These are phyloP conservation scores for Ogataea nakhonphanomensis DNA, from an alignment of 805 yeast species.

Conservation along the genomic window DNA sequence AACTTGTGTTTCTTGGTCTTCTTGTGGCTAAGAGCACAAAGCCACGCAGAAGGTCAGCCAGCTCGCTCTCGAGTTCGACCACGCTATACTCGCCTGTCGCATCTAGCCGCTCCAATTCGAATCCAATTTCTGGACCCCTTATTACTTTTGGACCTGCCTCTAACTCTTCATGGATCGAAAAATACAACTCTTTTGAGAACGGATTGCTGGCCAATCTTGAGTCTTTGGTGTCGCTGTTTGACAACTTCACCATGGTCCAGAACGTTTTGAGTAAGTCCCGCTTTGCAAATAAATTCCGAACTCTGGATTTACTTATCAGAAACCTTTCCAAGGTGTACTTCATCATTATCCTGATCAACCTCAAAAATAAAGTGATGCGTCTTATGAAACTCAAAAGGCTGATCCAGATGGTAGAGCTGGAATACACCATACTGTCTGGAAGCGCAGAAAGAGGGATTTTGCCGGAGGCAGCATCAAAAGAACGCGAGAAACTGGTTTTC, in stretches of 20 bases:
- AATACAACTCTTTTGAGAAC: slow-evolving; percentile 20
- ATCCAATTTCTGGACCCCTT: slow-evolving; percentile 1
- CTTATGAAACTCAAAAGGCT: slow-evolving; percentile 25
- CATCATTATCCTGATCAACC: slow-evolving; percentile 27
- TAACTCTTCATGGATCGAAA: slow-evolving; percentile 7
- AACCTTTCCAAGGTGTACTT: slow-evolving; percentile 29
- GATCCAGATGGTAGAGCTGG: slow-evolving; percentile 21
- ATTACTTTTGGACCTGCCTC: neutral
- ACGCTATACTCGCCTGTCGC: slow-evolving; percentile 19
- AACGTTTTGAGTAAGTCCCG: slow-evolving; percentile 20
- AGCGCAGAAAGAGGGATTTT: slow-evolving; percentile 1
- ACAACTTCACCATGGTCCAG: slow-evolving; percentile 29
- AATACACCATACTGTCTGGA: slow-evolving; percentile 16
- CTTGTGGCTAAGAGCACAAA: slow-evolving; percentile 5
- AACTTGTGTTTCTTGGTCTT: slow-evolving; percentile 8
- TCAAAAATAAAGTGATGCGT: slow-evolving; percentile 24
- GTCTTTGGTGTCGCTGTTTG: slow-evolving; percentile 25
- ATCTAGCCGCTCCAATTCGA: slow-evolving; percentile 12
- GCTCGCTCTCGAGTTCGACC: slow-evolving; percentile 15
- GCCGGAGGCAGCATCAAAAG: slow-evolving; percentile 5
- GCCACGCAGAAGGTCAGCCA: slow-evolving; percentile 1
- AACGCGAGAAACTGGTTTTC: slow-evolving; percentile 17
- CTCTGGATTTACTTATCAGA: slow-evolving; percentile 17
- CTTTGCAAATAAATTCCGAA: slow-evolving; percentile 12
- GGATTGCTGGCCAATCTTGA: slow-evolving; percentile 22